A percentile compares a stretch with the other conserved stretches of the same genome.
Evolutionary conservation across 345 rosid species (phyloP).

Genomic region (Kernera saxatilis): DNA sequence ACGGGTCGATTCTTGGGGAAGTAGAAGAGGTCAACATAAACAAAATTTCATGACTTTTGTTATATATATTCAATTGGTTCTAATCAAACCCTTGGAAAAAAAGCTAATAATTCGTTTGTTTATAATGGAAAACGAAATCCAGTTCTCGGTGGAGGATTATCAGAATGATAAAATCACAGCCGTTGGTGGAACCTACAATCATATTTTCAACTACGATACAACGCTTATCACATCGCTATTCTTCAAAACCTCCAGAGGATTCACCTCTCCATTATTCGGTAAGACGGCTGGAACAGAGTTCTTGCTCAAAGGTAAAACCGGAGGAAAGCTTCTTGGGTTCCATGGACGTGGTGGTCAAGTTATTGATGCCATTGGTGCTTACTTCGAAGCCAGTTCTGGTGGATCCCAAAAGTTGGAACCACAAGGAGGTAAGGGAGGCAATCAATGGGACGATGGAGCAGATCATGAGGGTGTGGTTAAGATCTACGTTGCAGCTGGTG

Average conservation of each 20-base stretch:
- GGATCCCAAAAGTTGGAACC: not conserved
- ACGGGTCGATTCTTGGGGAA: not conserved
- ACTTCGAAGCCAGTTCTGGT: slow-evolving; percentile 1
- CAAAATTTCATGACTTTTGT: not conserved
- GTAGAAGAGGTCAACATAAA: not conserved
- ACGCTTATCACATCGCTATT: not conserved
- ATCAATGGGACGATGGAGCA: not conserved
- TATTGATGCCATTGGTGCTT: slow-evolving; percentile 23
- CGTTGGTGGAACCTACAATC: not conserved
- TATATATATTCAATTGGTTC: not conserved
- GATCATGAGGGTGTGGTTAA: not conserved
- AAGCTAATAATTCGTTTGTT: not conserved
- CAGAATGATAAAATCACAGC: not conserved
- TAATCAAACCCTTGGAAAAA: not conserved
- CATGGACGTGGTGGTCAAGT: not conserved
- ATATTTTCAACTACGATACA: not conserved
- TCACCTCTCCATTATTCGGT: not conserved
- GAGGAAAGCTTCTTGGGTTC: slow-evolving; percentile 4
- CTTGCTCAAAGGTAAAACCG: not conserved
- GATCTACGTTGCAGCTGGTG: not conserved
- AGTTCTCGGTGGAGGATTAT: not conserved
- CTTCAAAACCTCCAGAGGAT: not conserved
- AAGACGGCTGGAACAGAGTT: not conserved
- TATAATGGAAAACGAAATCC: not conserved
- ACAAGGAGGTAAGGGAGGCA: not conserved